Base-by-base conservation (phyloP, 2,329 filamentous ascomycete species). In the Calonectria pseudoturangicola region DNA sequence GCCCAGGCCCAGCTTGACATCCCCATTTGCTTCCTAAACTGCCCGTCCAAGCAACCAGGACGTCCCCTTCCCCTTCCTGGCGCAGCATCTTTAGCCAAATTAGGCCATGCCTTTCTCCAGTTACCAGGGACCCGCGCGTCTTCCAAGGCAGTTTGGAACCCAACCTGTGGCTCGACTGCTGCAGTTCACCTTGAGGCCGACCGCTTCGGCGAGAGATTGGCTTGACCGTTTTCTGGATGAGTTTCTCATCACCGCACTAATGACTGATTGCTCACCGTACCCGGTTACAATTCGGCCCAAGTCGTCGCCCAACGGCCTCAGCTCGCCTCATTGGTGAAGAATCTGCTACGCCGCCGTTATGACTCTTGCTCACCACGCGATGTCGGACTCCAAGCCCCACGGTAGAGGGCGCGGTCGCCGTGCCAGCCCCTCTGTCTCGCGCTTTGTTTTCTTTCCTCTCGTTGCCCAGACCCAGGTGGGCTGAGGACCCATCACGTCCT, bases 261-360 rank as follows among this genome's bases (percentile, higher is more conserved):
- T 13, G 47, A 60, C 25, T 39, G 48, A 58, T 76, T 74, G 66
- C 76, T 78, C 71, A 73, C 70, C 70, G 63, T 75, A 62, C 72
- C 58, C 70, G 72, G 69, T 63, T 65, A 74, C 65, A 76, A 77
- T 70, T 73, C 66, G 65, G 70, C 75, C 68, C 64, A 74, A 74
- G 51, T 70, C 66, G 64, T 75, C 76, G 70, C 74, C 74, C 73
- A 78, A 78, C 73, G 76, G 51, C 70, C 50, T 76, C 56, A 74
- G 64, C 70, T 71, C 71, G 63, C 67, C 54, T 73, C 68, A 79
- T 79, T 79, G 78, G 78, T 60, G 76, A 78, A 51, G 43, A 70
- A 39, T 21, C 25, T 47, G 66, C 66, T 66, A 78, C 72, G 78
- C 78, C 78, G 78, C 78, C 72, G 72, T 77, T 79, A 79, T 79